Evolutionary conservation across 1,139 yeast genomes (phyloP).

Genomic region (Saccharomyces hybrid): DNA sequence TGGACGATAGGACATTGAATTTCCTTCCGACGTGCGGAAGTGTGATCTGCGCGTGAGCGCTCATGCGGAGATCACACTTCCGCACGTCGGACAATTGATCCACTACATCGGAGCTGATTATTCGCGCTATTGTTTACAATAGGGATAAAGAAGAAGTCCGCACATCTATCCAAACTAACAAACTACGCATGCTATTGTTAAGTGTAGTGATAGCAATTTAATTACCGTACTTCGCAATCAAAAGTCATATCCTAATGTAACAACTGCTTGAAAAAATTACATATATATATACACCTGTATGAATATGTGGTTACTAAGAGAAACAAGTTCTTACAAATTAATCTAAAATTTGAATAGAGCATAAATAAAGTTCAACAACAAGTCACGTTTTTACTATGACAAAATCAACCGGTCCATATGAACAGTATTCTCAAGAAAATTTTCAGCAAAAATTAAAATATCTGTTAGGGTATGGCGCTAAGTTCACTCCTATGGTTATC

Average conservation of each 20-base stretch:
- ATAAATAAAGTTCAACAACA: slow-evolving; percentile 6
- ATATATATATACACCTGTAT: no score
- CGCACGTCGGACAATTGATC: neutral
- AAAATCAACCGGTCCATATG: neutral
- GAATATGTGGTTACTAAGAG: no score
- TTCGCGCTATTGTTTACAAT: no score
- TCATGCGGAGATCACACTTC: neutral
- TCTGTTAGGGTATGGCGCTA: neutral
- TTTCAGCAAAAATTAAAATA: neutral
- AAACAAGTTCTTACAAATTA: no score
- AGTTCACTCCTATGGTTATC: neutral
- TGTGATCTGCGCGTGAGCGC: neutral
- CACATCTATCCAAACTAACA: no score
- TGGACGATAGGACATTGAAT: neutral
- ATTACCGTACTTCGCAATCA: no score
- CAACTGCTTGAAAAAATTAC: no score
- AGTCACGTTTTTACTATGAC: slow-evolving; percentile 4
- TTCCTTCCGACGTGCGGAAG: neutral
- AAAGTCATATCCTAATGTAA: no score
- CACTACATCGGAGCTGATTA: neutral
- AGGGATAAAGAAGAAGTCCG: no score
- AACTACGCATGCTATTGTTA: no score
- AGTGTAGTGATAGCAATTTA: no score
- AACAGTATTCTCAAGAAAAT: neutral
- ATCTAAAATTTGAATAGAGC: neutral